These are phyloP conservation scores for Neurospora crassa DNA, from an alignment of 2,329 filamentous ascomycete species.

Conservation along the genomic window DNA sequence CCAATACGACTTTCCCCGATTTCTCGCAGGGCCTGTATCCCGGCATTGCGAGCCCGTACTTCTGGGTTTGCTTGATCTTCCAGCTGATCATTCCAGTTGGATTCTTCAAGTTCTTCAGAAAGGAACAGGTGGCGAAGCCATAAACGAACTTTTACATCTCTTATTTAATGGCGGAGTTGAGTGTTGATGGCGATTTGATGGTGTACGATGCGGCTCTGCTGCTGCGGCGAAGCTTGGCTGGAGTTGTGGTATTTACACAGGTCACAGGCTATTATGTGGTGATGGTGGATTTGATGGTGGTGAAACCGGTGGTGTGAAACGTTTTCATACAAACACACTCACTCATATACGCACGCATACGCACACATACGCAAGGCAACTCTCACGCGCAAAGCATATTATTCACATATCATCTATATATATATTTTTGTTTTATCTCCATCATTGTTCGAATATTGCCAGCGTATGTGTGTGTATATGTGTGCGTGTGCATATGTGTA, in stretches of 20 bases:
- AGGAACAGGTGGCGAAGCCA: conserved; percentile 48
- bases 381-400: neutral
- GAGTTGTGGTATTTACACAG: neutral
- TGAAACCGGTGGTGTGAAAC: neutral
- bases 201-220: neutral
- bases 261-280: neutral
- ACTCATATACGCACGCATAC: neutral
- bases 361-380: neutral
- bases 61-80: conserved; percentile 50
- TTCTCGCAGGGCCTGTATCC: conserved; percentile 38
- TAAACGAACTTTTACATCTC: conserved; percentile 12
- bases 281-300: neutral
- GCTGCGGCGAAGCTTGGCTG: neutral
- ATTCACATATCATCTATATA: neutral
- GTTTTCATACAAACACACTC: neutral
- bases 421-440: neutral
- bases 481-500: too few species aligned
- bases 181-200: neutral
- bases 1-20: conserved; percentile 53
- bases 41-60: conserved; percentile 41
- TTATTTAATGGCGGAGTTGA: neutral
- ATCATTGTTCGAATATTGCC: neutral
- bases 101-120: conserved; percentile 46
- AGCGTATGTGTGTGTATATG: neutral
- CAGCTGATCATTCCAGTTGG: conserved; percentile 50